These are phyloP conservation scores for Alternaria sp. DNA, from an alignment of 2,329 filamentous ascomycete genomes.

Conservation along the genomic window DNA sequence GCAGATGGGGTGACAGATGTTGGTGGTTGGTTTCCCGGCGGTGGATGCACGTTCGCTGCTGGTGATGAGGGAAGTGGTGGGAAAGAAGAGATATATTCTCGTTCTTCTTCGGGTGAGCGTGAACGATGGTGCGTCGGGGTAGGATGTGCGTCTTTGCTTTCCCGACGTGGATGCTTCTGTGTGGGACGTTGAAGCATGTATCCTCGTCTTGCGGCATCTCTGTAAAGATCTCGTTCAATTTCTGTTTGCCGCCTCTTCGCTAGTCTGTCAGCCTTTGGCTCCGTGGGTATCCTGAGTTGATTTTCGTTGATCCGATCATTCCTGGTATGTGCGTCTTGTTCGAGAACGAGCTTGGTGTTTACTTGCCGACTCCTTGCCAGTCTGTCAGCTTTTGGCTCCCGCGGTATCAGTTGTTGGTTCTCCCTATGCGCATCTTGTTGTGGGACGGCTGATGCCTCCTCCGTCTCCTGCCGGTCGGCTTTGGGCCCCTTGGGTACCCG, in stretches of 20 bases:
- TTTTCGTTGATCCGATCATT: too few relatives aligned
- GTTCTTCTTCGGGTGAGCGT: not conserved
- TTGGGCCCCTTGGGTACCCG: not conserved
- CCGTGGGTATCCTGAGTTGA: not conserved
- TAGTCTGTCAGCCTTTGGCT: not conserved
- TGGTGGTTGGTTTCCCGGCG: not conserved
- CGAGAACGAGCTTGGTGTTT: too few relatives aligned
- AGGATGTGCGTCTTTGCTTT: not conserved
- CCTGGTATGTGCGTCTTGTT: too few relatives aligned
- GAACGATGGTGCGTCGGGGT: not conserved
- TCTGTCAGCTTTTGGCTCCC: too few relatives aligned
- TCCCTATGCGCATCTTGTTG: not conserved
- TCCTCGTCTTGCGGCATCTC: not conserved
- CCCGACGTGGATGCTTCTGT: not conserved
- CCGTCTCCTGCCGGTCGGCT: not conserved
- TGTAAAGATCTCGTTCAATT: not conserved
- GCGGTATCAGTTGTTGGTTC: too few relatives aligned
- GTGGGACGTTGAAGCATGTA: accelerated
- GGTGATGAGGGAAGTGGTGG: not conserved
- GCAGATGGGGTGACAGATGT: not conserved
- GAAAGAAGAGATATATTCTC: not conserved
- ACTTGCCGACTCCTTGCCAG: too few relatives aligned
- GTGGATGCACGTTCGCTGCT: not conserved
- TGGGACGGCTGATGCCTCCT: too few relatives aligned
- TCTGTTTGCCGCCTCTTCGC: not conserved